phyloP scores from a whole-genome alignment of 345 rosid genomes.

The Syzygium jambos region DNA sequence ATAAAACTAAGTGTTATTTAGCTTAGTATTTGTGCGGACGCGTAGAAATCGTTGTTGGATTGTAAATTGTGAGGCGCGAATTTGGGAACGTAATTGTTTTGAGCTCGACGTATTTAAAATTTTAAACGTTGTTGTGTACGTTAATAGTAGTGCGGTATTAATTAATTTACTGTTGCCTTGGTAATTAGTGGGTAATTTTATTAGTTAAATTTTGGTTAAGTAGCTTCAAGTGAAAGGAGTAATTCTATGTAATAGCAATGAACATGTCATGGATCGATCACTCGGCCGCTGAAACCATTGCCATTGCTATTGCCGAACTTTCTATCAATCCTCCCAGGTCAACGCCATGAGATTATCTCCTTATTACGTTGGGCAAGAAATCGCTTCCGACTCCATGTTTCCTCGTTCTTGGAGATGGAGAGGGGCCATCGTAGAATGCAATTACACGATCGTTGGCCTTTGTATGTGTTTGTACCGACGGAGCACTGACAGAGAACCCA shows the following conservation, averaged over 20 bases:
- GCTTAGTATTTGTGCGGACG: no score
- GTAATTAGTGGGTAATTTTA: no score
- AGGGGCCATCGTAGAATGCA: background rate
- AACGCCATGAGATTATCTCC: background rate
- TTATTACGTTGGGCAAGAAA: background rate
- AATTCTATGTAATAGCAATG: background rate
- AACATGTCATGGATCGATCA: background rate
- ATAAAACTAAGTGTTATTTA: no score
- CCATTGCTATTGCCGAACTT: background rate
- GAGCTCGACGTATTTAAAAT: no score
- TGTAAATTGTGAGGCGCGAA: no score
- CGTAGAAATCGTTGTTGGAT: no score
- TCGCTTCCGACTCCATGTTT: background rate
- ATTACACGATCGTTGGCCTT: background rate
- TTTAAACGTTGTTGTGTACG: no score
- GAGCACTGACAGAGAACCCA: background rate
- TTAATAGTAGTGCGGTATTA: no score
- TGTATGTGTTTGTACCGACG: background rate
- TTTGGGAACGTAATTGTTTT: no score
- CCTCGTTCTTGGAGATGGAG: no score
- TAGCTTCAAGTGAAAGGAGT: background rate
- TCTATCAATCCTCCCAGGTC: background rate
- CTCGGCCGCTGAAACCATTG: background rate
- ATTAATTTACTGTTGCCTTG: no score
- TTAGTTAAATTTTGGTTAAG: no score